A percentile compares a stretch with the other conserved stretches of the same genome.
Conservation (phyloP, 2,329 filamentous ascomycete genomes). For the Phoma sp. region DNA sequence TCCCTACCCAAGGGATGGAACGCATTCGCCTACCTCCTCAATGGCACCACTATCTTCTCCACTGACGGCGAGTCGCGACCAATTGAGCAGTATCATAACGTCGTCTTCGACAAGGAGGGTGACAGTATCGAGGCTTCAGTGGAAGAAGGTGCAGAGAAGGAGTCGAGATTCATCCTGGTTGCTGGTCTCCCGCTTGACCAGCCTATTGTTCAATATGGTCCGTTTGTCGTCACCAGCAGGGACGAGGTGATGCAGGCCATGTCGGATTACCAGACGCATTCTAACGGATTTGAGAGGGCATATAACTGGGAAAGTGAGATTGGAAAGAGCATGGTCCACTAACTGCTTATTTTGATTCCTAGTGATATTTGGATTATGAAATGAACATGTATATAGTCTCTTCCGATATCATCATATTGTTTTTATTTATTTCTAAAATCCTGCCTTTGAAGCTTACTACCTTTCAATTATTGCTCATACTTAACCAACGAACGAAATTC, state of each 20-base stretch:
- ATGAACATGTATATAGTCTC: background rate
- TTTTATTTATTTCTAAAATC: background rate
- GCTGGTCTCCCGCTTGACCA: slow-evolving; percentile 68
- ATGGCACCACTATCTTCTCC: slow-evolving; percentile 70
- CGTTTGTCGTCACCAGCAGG: slow-evolving; percentile 46
- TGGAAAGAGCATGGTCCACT: slow-evolving; percentile 48
- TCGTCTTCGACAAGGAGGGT: slow-evolving; percentile 82
- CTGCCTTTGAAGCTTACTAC: too few species aligned
- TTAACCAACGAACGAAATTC: too few species aligned
- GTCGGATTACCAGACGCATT: slow-evolving; percentile 44
- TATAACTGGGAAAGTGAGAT: slow-evolving; percentile 80
- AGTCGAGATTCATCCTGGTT: slow-evolving; percentile 70
- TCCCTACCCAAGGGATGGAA: slow-evolving; percentile 82
- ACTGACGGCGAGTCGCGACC: slow-evolving; percentile 41
- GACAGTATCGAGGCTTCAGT: slow-evolving; percentile 77
- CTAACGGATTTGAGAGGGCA: slow-evolving; percentile 64
- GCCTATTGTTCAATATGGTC: slow-evolving; percentile 50
- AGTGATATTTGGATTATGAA: background rate
- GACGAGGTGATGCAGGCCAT: slow-evolving; percentile 49
- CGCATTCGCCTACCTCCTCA: slow-evolving; percentile 85
- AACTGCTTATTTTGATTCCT: background rate
- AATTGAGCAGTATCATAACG: slow-evolving; percentile 80
- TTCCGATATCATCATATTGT: background rate
- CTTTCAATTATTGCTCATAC: too few species aligned
- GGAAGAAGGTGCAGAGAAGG: slow-evolving; percentile 65